Evolutionary conservation across 2,329 filamentous ascomycete species (phyloP), one percentile per base, ranked within the genome.

Genomic region (Cryoendolithus antarcticus): DNA sequence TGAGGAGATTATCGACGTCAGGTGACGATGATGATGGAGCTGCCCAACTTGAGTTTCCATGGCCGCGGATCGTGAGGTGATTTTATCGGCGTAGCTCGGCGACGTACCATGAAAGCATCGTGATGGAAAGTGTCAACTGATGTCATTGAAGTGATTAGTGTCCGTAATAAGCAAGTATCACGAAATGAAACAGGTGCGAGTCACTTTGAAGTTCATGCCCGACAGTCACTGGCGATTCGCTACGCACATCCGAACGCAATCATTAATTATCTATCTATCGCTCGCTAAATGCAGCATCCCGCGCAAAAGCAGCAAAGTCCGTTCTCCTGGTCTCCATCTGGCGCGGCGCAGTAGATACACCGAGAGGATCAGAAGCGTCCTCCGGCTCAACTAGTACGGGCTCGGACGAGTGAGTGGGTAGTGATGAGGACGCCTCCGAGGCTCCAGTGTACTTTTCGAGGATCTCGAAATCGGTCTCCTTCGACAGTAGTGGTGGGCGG

Each of bases 351-450:
- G 35, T 30, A 21, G 41, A 38, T 4, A 47, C 43, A 10, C 49
- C 43, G 3, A 48, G 34, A 5, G 47, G 44, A 39, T 71, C 5
- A 9, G 32, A 32, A n/a, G 15, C 21, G 5, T n/a, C 11, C 28
- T 35, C 32, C 10, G 21, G 7, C 12, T 42, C 30, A 10, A 30
- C 30, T 9, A 29, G 19, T 11, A 30, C 10, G 12, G 32, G 13
- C 15, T n/a, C 13, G n/a, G 13, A 24, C 10, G 12, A 29, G 15
- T 19, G 15, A 19, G 15, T 19, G 15, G 15, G 15, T 19, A 19
- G 15, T 19, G 15, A 19, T 9, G 19, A 13, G 9, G 30, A 12
- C 10, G 42, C 24, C 21, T 35, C 35, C 21, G 41, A 31, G 13
- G 29, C 12, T 21, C 35, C 40, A 6, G 41, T 28, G 24, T 43